Conservation (phyloP, 495 filamentous ascomycete genomes). For the Neurospora hispaniola region DNA sequence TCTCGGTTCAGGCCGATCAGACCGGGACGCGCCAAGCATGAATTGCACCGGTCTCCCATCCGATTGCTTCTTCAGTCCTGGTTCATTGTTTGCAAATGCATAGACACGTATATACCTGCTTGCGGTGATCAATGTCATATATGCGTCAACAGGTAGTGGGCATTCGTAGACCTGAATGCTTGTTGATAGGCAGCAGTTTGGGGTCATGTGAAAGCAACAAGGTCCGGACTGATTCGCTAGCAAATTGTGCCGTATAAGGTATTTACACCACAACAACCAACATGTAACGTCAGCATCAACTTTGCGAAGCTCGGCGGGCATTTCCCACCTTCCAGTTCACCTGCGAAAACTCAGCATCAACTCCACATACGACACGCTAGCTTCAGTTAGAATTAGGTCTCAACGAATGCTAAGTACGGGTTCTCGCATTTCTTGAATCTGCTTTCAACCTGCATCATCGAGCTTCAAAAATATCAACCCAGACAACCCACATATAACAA, state of each 20-base stretch:
- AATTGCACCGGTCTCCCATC: not conserved
- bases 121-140: not conserved
- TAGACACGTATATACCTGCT: not conserved
- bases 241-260: not conserved
- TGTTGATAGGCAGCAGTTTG: not conserved
- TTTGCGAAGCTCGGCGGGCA: not conserved
- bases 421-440: not conserved
- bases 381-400: not conserved
- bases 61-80: not conserved
- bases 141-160: not conserved
- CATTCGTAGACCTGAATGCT: not conserved
- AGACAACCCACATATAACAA: not conserved
- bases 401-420: too few species aligned
- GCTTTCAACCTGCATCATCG: not conserved
- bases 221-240: not conserved
- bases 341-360: not conserved
- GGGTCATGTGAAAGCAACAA: not conserved
- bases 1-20: not conserved
- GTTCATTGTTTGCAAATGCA: not conserved
- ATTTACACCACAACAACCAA: not conserved
- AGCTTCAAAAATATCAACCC: not conserved
- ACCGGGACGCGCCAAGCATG: not conserved
- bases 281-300: not conserved
- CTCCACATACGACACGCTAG: not conserved
- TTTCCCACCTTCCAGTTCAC: not conserved